Conservation (phyloP, 257 asterid genomes). For the Rhazya stricta region DNA sequence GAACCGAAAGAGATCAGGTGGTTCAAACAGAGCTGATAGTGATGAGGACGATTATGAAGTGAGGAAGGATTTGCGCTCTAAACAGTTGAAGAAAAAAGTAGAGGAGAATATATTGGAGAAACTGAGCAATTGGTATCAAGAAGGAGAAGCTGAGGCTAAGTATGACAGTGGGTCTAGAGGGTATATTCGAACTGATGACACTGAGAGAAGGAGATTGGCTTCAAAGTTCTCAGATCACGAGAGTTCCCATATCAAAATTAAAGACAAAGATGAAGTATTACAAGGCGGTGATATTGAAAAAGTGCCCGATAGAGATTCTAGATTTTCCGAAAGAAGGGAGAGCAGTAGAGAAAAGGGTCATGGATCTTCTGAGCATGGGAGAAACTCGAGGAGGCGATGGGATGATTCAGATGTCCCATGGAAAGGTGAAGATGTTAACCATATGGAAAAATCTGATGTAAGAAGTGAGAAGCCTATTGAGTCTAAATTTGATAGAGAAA, state of each 20-base stretch:
- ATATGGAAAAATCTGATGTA: slow-evolving; percentile 37
- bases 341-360: slow-evolving; percentile 47
- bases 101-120: slow-evolving; percentile 77
- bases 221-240: slow-evolving; percentile 47
- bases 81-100: slow-evolving; percentile 55
- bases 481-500: slow-evolving; percentile 44
- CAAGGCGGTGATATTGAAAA: slow-evolving; percentile 41
- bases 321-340: slow-evolving; percentile 52
- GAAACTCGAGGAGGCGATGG: slow-evolving; percentile 68
- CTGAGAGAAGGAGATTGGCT: slow-evolving; percentile 43
- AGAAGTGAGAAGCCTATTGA: slow-evolving; percentile 44
- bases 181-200: slow-evolving; percentile 45
- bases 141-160: slow-evolving; percentile 70
- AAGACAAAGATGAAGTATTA: slow-evolving; percentile 21
- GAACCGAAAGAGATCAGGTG: slow-evolving; percentile 62
- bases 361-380: slow-evolving; percentile 52
- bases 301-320: slow-evolving; percentile 38
- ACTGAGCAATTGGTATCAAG: slow-evolving; percentile 81
- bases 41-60: slow-evolving; percentile 69
- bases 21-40: slow-evolving; percentile 54
- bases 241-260: slow-evolving; percentile 20
- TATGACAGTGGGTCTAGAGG: slow-evolving; percentile 51
- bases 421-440: slow-evolving; percentile 30
- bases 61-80: slow-evolving; percentile 53
- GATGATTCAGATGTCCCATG: slow-evolving; percentile 49